Conservation (phyloP, 495 filamentous ascomycete species). For the Penicillium simplicissimum region DNA sequence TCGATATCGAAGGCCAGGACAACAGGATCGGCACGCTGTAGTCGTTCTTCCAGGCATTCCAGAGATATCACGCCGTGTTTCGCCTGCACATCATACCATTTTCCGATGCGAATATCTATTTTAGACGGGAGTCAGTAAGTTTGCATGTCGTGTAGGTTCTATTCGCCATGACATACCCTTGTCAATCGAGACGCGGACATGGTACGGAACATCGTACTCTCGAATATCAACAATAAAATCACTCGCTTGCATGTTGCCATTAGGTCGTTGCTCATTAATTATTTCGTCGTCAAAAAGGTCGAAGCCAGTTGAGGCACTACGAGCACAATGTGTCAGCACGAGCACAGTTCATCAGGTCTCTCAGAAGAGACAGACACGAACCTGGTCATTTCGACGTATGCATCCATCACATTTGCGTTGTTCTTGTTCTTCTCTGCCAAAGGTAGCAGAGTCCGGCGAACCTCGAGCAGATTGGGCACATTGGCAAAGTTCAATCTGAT, state of each 20-base stretch:
- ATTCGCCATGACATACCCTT: conserved; percentile 57
- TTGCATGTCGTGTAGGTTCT: not conserved
- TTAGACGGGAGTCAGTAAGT: conserved; percentile 15
- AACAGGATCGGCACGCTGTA: conserved; percentile 88
- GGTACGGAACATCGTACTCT: conserved; percentile 99
- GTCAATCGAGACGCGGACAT: conserved; percentile 98
- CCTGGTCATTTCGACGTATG: conserved; percentile 94
- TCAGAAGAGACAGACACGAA: conserved; percentile 42
- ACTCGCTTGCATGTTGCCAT: conserved; percentile 82
- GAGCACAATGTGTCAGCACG: conserved; percentile 5
- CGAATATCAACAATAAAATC: conserved; percentile 98
- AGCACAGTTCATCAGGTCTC: not conserved
- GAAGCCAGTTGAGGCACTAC: conserved; percentile 80
- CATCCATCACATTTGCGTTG: conserved; percentile 93
- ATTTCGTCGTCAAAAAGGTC: conserved; percentile 94
- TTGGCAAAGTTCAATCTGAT: conserved; percentile 85
- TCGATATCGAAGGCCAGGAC: conserved; percentile 99
- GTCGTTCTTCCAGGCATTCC: conserved; percentile 81
- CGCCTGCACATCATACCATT: conserved; percentile 95
- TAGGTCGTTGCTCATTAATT: conserved; percentile 81
- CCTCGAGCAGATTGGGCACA: conserved; percentile 78
- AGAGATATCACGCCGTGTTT: conserved; percentile 86
- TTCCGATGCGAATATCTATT: conserved; percentile 88
- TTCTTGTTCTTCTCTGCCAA: conserved; percentile 96
- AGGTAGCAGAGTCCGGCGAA: conserved; percentile 78